Base-by-base conservation (phyloP, 495 filamentous ascomycete species). In the Trichoderma orchidacearum region DNA sequence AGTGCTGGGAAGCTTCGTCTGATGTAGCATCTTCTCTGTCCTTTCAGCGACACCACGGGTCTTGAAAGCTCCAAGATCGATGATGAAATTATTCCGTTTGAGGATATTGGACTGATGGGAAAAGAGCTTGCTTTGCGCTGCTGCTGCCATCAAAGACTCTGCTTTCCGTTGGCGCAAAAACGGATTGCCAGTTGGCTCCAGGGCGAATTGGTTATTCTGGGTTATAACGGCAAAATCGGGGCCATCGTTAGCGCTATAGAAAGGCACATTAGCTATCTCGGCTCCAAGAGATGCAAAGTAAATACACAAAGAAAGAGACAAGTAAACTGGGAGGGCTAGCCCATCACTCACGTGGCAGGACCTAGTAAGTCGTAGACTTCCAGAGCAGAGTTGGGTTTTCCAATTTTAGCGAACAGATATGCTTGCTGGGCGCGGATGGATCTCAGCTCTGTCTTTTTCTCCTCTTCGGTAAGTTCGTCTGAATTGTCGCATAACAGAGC, bases 401-500 rank as follows among this genome's bases (percentile, higher is more conserved):
- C 90, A 56, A 89, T 73, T 58, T 75, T 82, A 1, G 80, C 77
- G 32, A 90, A 73, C 29, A 91, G 84, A 69, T 90, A 96, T 12
- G 89, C 77, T 59, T 94, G 86, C 66, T 97, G 94, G 5, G 92
- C 85, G 15, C 83, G 68, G 59, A 99, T 95, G 0, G 92, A 89
- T 25, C 93, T 73, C 34, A 95, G 62, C 68, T 99, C 93, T 6
- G 81, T 81, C 61, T 75, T 80, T 70, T 89, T 89, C 54, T 96
- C 93, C 48, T 91, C 87, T 0, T 91, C 83, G 12, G 80, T 75
- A 30, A 97, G 71, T 25, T 97, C 90, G 50, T 95, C 87, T 15
- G 86, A 80, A 3, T 82, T 83, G 60, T 89, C 85, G 62, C 91
- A 96, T 11, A 97, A 74, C 65, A 91, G 87, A 82, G 82, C 85